Evolutionary conservation across 2,329 filamentous ascomycete genomes (phyloP), one percentile per base, ranked within the genome.

Genomic region (Ophiostoma ulmi): DNA sequence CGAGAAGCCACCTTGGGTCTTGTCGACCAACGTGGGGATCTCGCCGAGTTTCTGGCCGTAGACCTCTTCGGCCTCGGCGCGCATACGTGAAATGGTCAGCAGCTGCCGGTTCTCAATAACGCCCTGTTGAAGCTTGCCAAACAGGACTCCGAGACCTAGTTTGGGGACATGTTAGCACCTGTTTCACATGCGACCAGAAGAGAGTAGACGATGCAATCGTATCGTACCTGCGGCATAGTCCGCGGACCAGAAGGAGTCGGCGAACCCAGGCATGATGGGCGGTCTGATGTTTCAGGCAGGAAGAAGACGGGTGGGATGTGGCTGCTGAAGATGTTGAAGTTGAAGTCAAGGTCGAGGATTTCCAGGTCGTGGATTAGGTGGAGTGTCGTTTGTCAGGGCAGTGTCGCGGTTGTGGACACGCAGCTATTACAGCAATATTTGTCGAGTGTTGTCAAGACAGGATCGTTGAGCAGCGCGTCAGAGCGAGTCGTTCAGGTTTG

Each of bases 201-300:
- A 35, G 13, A 20, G 58, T 22, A n/a, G 58, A 38, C 26, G 35
- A n/a, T 36, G 61, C 35, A 35, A 11, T 64, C 86, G 79, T 83
- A 20, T 17, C 44, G 22, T 83, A 91, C 91, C 94, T 84, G 92
- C 93, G 79, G 94, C 94, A 85, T 98, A 98, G 86, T 99, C 95
- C 79, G 88, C 88, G 73, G 95, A 97, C 95, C 95, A 99, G 83
- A 99, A 98, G 68, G 94, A 97, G 82, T 94, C 93, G 76, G 93
- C 90, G 82, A 99, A 98, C 77, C 92, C 88, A 76, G 91, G 91
- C 91, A 94, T 94, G 79, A 80, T 88, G 63, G 63, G 63, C 63
- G 17, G 26, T 4, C 17, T 35, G 58, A 35, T 52, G 44, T 35
- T n/a, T 63, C 58, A 63, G 20, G 5, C 26, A 63, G n/a, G 36